Base-by-base conservation (phyloP, 106 monocot species). In the Hemerocallis citrina region DNA sequence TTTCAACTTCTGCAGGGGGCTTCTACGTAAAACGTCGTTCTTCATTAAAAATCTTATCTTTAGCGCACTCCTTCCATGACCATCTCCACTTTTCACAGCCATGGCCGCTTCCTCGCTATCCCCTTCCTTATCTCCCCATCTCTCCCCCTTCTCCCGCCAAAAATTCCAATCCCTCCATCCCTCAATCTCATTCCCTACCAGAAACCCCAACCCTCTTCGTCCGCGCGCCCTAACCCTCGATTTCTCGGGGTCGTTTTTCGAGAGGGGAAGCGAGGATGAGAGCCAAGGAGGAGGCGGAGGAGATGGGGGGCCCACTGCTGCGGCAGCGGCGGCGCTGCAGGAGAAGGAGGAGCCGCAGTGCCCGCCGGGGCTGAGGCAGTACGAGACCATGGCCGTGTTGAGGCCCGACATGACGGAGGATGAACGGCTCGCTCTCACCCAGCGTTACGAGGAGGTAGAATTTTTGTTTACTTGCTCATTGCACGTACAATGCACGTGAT, bases 401-500 rank as follows among this genome's bases (percentile, higher is more conserved):
- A 49, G 95, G 29, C 95, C 95, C 25, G 95, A 96, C 61, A 90
- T 90, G 83, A 65, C 84, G 21, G 95, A 90, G 81, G 90, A 90
- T 52, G 83, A 87, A 63, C 75, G 95, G 12, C 74, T 96, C 20
- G 45, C 73, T 20, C 68, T 96, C 55, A 96, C 83, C 42, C 84
- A 96, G 81, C 77, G 61, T 52, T 86, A 79, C 68, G 89, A 89
- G 52, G 93, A 94, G 93, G 93, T 94, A 51, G 55, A n/a, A n/a
- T 36, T 24, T n/a, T n/a, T n/a, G n/a, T n/a, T n/a, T n/a, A n/a
- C n/a, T n/a, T n/a, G n/a, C n/a, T n/a, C n/a, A n/a, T n/a, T n/a
- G n/a, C n/a, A n/a, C n/a, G n/a, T n/a, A n/a, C n/a, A n/a, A n/a
- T n/a, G n/a, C n/a, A n/a, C n/a, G n/a, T n/a, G n/a, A n/a, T n/a